Evolutionary conservation across 805 yeast genomes (phyloP), one percentile per base, ranked within the genome.

Genomic region (Kluyveromyces aestuarii): DNA sequence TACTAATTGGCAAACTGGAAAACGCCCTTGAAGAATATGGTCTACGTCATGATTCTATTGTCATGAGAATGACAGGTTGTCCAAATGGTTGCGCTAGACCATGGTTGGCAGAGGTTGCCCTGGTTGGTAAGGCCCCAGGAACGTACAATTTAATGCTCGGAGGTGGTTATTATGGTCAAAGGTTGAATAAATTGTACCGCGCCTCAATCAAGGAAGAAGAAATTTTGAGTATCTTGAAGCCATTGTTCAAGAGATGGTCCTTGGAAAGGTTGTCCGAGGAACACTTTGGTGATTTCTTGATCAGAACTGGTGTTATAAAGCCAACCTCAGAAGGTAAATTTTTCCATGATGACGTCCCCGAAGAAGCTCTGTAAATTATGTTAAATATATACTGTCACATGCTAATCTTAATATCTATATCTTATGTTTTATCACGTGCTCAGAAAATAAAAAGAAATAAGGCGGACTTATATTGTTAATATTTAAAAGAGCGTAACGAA

Each of bases 81-180:
- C 97, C 97, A 48, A 91, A 91, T 67, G 98, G 98, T 57, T 91
- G 98, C 74, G 93, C 98, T 21, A 82, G 98, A 68, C 98, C 98
- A 27, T 91, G 97, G 97, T 72, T 91, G 46, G 98, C 97, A 5
- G 98, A 91, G 68, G 81, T 91, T 50, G 98, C 97, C 0, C 75
- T 89, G 51, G 95, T 91, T 50, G 98, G 98, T 67, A 91, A 91
- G 67, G 96, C 98, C 0, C 81, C 77, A 54, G 96, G 95, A 46
- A 89, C 95, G 16, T 91, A 91, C 71, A 91, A 91, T 69, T 76
- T 91, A 69, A 76, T 90, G 87, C 75, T 91, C 56, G 98, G 98
- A 58, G 98, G 98, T 64, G 96, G 96, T 38, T 90, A 84, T 69
- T 84, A 84, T 61, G 98, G 98, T 52, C 85, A 89, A 68, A 80